Percentiles rank a stretch among this genome's conserved stretches.
These are phyloP conservation scores for Gastrodia elata DNA, from an alignment of 106 monocot species.

Conservation along the genomic window DNA sequence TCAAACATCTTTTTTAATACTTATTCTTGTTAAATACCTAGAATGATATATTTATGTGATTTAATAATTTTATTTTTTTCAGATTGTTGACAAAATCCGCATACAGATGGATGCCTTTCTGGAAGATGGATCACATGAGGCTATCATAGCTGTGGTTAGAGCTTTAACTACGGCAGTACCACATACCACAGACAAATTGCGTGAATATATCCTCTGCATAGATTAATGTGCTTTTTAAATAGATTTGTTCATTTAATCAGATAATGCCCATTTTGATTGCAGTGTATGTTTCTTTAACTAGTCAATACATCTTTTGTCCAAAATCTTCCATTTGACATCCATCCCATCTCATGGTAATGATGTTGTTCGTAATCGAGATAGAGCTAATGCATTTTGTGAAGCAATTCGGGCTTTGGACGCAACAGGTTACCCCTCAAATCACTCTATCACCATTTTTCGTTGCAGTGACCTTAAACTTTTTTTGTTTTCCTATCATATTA, in stretches of 20 bases:
- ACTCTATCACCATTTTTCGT: not conserved
- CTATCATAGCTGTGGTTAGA: slow-evolving; percentile 66
- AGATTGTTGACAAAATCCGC: slow-evolving; percentile 94
- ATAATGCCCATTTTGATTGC: not conserved
- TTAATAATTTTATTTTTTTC: slow-evolving; percentile 10
- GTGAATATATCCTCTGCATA: slow-evolving; percentile 88
- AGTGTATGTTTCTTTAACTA: slow-evolving; percentile 50
- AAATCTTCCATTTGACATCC: slow-evolving; percentile 71
- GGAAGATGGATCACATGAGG: slow-evolving; percentile 97
- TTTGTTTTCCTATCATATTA: not conserved
- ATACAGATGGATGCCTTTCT: slow-evolving; percentile 99
- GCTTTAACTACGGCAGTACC: slow-evolving; percentile 78
- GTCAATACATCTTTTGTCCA: slow-evolving; percentile 81
- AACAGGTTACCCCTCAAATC: slow-evolving; percentile 52
- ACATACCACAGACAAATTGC: slow-evolving; percentile 78
- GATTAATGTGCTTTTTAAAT: not conserved
- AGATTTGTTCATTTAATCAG: not conserved
- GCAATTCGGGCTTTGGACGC: slow-evolving; percentile 95
- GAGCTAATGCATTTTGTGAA: slow-evolving; percentile 87
- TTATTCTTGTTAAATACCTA: slow-evolving; percentile 3
- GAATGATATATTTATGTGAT: not conserved
- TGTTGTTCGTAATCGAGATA: slow-evolving; percentile 57
- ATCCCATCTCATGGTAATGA: slow-evolving; percentile 43
- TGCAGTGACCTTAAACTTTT: not conserved
- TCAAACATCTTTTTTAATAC: not conserved